Conservation (phyloP, 108 stramenopile genomes). For the Chaetoceros tenuissimus region DNA sequence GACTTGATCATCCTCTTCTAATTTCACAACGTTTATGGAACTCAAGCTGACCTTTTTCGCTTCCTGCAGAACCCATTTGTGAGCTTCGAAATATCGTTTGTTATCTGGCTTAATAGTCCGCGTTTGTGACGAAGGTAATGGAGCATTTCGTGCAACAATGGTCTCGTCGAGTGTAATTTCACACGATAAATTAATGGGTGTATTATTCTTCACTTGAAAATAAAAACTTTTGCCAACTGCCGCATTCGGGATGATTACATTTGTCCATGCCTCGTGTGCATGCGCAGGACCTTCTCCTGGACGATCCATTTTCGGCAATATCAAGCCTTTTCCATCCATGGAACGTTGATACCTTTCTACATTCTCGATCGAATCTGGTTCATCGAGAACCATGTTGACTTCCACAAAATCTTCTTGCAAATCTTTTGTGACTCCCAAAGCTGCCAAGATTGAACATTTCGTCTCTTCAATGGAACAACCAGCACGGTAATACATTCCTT, state of each 20-base stretch:
- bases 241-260: conserved; percentile 18
- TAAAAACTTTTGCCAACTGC: conserved; percentile 19
- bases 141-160: too few relatives aligned
- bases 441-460: conserved; percentile 8
- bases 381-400: conserved; percentile 16
- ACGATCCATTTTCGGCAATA: conserved; percentile 7
- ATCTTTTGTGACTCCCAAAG: conserved; percentile 8
- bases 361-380: conserved; percentile 1
- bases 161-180: too few relatives aligned
- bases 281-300: conserved; percentile 33
- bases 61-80: too few relatives aligned
- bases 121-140: too few relatives aligned
- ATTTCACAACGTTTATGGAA: too few relatives aligned
- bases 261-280: conserved; percentile 17
- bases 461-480: conserved; percentile 16
- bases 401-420: conserved; percentile 9
- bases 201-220: conserved; percentile 22
- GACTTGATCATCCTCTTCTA: too few relatives aligned
- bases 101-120: too few relatives aligned
- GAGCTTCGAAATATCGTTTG: too few relatives aligned
- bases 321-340: conserved; percentile 12
- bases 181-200: conserved; percentile 13
- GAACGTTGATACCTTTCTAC: neutral
- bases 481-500: conserved; percentile 10
- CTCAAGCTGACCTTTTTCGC: too few relatives aligned